phyloP scores from a whole-genome alignment of 352 stramenopile species.

The Blastocystis sp. region DNA sequence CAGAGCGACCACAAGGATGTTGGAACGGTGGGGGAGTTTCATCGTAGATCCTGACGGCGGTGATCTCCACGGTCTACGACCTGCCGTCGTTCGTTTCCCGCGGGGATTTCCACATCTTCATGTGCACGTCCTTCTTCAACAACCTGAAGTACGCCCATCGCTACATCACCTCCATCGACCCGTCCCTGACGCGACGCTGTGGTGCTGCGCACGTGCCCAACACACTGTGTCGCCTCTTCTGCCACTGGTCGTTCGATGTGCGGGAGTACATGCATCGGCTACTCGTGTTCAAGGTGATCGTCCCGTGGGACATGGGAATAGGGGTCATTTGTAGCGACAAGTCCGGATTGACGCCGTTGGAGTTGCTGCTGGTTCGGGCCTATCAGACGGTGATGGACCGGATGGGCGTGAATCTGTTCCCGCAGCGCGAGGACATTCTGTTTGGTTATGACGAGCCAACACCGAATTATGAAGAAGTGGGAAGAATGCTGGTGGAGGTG shows the following conservation, averaged over 20 bases:
- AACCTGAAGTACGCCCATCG: conserved; percentile 16
- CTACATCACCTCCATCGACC: background rate
- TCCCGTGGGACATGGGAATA: background rate
- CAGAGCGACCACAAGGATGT: conserved; percentile 45
- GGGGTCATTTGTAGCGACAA: background rate
- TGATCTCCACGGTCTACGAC: conserved; percentile 42
- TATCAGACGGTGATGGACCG: conserved; percentile 2
- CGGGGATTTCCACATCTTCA: conserved; percentile 67
- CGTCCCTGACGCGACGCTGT: background rate
- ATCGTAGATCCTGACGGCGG: conserved; percentile 40
- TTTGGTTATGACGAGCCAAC: background rate
- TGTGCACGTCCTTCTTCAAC: conserved; percentile 34
- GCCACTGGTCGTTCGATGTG: conserved; percentile 39
- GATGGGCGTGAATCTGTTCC: background rate
- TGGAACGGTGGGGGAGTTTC: background rate
- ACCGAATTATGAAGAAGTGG: conserved; percentile 22
- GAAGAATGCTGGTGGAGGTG: background rate
- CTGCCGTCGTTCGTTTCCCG: conserved; percentile 32
- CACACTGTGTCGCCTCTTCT: conserved; percentile 29
- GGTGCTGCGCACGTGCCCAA: background rate
- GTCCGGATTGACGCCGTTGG: background rate
- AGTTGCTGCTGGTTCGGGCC: conserved; percentile 2
- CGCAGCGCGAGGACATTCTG: background rate
- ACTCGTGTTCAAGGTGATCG: conserved; percentile 4
- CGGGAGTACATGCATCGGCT: conserved; percentile 26